Percentiles rank a stretch among this genome's conserved stretches.
phyloP scores from a whole-genome alignment of 495 filamentous ascomycete genomes.

The Daldinia vernicosa region DNA sequence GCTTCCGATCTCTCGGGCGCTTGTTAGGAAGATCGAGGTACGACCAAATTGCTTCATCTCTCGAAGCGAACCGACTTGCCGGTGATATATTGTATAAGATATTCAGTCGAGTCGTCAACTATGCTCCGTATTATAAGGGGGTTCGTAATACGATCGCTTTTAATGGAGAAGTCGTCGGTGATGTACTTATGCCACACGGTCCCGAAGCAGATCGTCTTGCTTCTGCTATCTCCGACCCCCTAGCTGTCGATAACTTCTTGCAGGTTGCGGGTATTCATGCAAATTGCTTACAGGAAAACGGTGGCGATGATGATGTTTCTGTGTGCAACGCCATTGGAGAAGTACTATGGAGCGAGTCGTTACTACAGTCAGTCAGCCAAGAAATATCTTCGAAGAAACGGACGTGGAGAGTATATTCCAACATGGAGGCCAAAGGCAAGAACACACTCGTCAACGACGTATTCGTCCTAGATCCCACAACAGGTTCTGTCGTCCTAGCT shows the following conservation, averaged over 20 bases:
- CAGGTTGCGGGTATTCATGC: constrained; percentile 55
- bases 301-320: constrained; percentile 19
- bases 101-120: constrained; percentile 46
- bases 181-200: constrained; percentile 37
- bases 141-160: constrained; percentile 45
- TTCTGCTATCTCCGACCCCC: constrained; percentile 6
- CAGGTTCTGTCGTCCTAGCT: constrained; percentile 33
- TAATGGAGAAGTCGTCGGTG: constrained; percentile 45
- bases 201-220: constrained; percentile 13
- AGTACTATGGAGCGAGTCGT: constrained; percentile 21
- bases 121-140: constrained; percentile 50
- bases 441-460: constrained; percentile 47
- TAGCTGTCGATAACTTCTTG: constrained; percentile 50
- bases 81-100: constrained; percentile 48
- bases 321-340: constrained; percentile 26
- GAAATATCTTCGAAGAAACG: neutral
- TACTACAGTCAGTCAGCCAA: constrained; percentile 11
- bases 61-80: constrained; percentile 13
- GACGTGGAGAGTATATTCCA: constrained; percentile 42
- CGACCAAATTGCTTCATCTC: constrained; percentile 19
- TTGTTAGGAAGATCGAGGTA: constrained; percentile 18
- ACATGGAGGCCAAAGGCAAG: constrained; percentile 31
- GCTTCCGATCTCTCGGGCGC: constrained; percentile 16
- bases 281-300: constrained; percentile 41
- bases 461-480: constrained; percentile 45